These are phyloP conservation scores for Pleurotus pulmonarius DNA, from an alignment of 768 basidiomycete genomes.

Conservation along the genomic window DNA sequence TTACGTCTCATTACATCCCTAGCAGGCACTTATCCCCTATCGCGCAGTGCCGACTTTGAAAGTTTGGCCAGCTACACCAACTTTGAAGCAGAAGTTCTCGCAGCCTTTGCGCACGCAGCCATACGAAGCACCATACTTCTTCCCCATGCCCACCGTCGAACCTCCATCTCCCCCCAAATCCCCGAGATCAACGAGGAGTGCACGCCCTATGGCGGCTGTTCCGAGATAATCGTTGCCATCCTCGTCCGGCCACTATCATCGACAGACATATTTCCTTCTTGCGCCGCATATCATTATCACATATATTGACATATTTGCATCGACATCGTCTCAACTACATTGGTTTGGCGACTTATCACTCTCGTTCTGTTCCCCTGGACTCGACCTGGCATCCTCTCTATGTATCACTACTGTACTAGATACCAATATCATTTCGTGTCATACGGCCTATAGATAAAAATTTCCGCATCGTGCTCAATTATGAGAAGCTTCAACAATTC, in stretches of 20 bases:
- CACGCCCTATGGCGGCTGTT: no score
- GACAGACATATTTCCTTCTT: no score
- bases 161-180: not conserved
- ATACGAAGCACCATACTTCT: constrained; percentile 63
- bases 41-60: not conserved
- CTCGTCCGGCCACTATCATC: no score
- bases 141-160: constrained; percentile 39
- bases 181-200: no score
- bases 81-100: constrained; percentile 31
- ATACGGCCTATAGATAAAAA: no score
- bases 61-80: constrained; percentile 5
- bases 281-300: not conserved
- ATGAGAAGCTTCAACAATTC: no score
- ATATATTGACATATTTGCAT: not conserved
- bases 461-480: no score
- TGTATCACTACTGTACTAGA: not conserved
- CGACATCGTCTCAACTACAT: not conserved
- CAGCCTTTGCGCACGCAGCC: constrained; percentile 47
- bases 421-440: not conserved
- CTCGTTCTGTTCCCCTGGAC: not conserved
- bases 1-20: no score
- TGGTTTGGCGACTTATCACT: not conserved
- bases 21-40: not conserved
- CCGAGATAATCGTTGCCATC: no score
- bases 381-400: no score